phyloP scores from a whole-genome alignment of 768 basidiomycete species.

The Rhodotorula graminis region DNA sequence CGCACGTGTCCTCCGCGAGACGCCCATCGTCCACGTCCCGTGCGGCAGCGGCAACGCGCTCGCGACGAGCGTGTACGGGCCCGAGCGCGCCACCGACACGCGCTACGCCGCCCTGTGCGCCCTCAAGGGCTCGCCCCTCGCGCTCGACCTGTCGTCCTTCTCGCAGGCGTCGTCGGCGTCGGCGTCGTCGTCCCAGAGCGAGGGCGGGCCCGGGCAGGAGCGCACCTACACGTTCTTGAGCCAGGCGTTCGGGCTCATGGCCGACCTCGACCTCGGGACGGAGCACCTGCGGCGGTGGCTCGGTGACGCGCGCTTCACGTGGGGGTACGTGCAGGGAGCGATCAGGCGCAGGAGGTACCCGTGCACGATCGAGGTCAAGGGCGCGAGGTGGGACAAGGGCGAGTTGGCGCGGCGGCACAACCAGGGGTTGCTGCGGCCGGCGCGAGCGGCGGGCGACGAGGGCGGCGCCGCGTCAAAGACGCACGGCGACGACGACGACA shows the following conservation, averaged over 20 bases:
- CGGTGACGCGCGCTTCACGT: conserved; percentile 72
- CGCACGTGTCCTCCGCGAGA: conserved; percentile 42
- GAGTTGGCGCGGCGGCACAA: conserved; percentile 35
- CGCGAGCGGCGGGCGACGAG: neutral
- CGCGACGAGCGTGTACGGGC: conserved; percentile 19
- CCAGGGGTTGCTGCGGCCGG: neutral
- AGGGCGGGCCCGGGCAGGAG: conserved; percentile 43
- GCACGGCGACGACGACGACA: neutral
- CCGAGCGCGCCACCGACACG: conserved; percentile 4
- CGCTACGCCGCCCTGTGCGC: conserved; percentile 63
- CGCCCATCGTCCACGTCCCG: conserved; percentile 72
- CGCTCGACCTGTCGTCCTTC: conserved; percentile 71
- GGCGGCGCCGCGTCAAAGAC: neutral
- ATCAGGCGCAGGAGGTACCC: conserved; percentile 62
- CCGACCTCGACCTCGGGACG: conserved; percentile 61
- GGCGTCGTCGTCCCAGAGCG: no score
- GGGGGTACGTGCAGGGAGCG: conserved; percentile 66
- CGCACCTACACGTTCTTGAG: conserved; percentile 73
- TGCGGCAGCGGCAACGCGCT: conserved; percentile 47
- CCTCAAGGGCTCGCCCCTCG: conserved; percentile 74
- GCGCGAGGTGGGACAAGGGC: conserved; percentile 48
- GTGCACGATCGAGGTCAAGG: conserved; percentile 53
- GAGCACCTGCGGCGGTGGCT: conserved; percentile 65
- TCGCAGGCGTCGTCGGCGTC: conserved; percentile 50
- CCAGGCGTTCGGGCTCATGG: conserved; percentile 76